Conservation (phyloP, 257 asterid genomes). For the Capsicum rhomboideum region DNA sequence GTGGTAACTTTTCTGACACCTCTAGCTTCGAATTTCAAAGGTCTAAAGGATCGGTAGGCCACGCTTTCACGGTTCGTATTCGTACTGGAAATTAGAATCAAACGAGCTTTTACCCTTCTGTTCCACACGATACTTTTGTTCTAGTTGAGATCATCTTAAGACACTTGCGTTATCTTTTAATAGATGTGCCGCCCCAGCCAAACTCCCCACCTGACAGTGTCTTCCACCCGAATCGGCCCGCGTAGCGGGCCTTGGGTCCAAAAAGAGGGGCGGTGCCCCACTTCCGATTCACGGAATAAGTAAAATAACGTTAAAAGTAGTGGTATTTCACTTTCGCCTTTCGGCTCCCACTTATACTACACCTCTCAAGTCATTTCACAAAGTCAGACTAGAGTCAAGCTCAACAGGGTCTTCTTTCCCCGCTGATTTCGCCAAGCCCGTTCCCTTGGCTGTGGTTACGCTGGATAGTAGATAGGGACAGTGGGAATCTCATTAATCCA, state of each 20-base stretch:
- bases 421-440: no score
- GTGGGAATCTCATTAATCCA: no score
- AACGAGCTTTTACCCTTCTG: background rate
- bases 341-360: no score
- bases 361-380: background rate
- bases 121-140: background rate
- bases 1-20: no score
- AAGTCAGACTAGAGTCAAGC: background rate
- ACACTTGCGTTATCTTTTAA: conserved; percentile 13
- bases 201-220: conserved; percentile 33
- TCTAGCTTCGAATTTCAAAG: no score
- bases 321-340: conserved; percentile 88
- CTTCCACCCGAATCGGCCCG: conserved; percentile 17
- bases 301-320: conserved; percentile 85
- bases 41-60: no score
- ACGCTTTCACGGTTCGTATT: no score
- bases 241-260: conserved; percentile 42
- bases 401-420: no score
- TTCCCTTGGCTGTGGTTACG: no score
- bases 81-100: no score
- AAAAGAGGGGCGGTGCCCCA: conserved; percentile 61
- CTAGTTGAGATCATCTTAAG: background rate
- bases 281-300: conserved; percentile 77
- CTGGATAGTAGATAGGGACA: no score
- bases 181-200: conserved; percentile 31